Evolutionary conservation across 345 rosid genomes (phyloP), one percentile per base, ranked within the genome.

Genomic region (Arabidopsis suecica): DNA sequence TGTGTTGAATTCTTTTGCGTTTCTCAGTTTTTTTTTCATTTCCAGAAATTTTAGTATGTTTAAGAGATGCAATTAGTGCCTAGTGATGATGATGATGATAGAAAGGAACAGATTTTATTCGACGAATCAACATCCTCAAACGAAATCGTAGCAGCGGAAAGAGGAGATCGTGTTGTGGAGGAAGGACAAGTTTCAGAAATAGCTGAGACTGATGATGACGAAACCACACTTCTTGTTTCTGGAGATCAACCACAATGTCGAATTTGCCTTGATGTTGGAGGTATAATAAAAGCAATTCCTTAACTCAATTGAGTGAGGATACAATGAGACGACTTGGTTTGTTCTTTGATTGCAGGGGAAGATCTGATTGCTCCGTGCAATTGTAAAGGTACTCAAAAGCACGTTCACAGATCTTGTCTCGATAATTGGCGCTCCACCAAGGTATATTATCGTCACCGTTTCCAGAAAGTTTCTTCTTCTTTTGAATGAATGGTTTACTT

Each of bases 351-450:
- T 85, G 72, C 79, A 96, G 99, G 99, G 44, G 94, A 89, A 38
- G 97, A 93, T 84, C 67, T 96, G 84, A 96, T 96, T 73, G 90
- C 95, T 30, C 99, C 99, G 7, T 96, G 99, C 71, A 89, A 93
- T 78, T 96, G 99, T 85, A 93, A 84, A 80, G 99, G 99, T 71
- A 96, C 99, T 77, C 98, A 96, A 73, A 96, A 91, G 79, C 88
- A 91, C 79, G 99, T 93, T 40, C 99, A 96, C 74, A 91, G 99
- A 73, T 91, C 91, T 38, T 96, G 98, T 69, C 98, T 96, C 44
- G 98, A 96, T 86, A 88, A 89, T 40, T 96, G 99, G 99, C 86
- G 99, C 57, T 91, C 99, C 12, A 96, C 98, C 58, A 96, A 96
- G 98, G 99, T 90, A 72, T 14, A 59, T n/a, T 36, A 16, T 7